Percentiles rank a stretch among this genome's conserved stretches.
phyloP scores from a whole-genome alignment of 768 basidiomycete genomes.

The Russula sp. region DNA sequence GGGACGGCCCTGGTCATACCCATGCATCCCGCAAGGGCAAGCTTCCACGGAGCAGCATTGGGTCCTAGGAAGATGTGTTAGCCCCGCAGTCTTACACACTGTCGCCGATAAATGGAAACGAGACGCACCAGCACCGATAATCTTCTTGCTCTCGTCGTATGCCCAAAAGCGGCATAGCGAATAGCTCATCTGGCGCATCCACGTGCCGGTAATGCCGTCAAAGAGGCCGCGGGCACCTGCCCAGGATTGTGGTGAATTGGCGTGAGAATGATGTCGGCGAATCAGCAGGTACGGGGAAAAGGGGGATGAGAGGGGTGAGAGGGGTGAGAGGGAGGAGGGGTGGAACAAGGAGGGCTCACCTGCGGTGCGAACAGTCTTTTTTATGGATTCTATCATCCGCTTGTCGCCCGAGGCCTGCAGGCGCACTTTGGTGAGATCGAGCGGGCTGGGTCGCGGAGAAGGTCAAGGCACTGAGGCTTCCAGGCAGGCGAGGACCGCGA shows the following conservation, averaged over 20 bases:
- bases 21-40: slow-evolving; percentile 78
- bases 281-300: background rate
- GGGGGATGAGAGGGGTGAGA: background rate
- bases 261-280: background rate
- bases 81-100: background rate
- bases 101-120: background rate
- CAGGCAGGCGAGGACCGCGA: background rate
- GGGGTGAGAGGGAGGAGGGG: background rate
- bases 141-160: slow-evolving; percentile 85
- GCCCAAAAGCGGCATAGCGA: slow-evolving; percentile 91
- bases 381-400: slow-evolving; percentile 76
- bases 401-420: slow-evolving; percentile 90
- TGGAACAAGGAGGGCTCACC: slow-evolving; percentile 33
- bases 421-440: slow-evolving; percentile 88
- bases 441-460: slow-evolving; percentile 42
- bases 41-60: slow-evolving; percentile 71
- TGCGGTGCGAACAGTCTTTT: slow-evolving; percentile 75
- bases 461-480: background rate
- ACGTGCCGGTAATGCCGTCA: slow-evolving; percentile 83
- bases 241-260: background rate
- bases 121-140: slow-evolving; percentile 52
- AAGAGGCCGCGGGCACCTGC: slow-evolving; percentile 62
- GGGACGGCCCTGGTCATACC: slow-evolving; percentile 35
- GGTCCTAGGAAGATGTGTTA: slow-evolving; percentile 32
- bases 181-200: slow-evolving; percentile 90